These are phyloP conservation scores for Pezicula rhizophila DNA, from an alignment of 2,329 filamentous ascomycete genomes.

Conservation along the genomic window DNA sequence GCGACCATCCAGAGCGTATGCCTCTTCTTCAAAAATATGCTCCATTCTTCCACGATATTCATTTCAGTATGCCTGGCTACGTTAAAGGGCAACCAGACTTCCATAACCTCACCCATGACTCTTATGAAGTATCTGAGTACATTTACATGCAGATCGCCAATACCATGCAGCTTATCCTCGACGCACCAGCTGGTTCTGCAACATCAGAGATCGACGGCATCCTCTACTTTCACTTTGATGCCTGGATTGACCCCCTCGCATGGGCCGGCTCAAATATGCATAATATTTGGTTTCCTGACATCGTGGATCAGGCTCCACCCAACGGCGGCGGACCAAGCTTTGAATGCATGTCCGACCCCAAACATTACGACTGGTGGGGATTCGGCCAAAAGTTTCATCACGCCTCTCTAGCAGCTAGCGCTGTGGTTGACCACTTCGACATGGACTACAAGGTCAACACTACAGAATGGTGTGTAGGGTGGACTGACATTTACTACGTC, in stretches of 20 bases:
- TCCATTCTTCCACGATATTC: conserved; percentile 27
- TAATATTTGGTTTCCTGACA: conserved; percentile 25
- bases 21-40: conserved; percentile 23
- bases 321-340: conserved; percentile 7
- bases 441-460: conserved; percentile 19
- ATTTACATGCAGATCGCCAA: conserved; percentile 21
- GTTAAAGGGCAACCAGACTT: background rate
- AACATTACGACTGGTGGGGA: conserved; percentile 1
- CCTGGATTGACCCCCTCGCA: conserved; percentile 27
- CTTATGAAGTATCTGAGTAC: conserved; percentile 15
- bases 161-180: conserved; percentile 27
- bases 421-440: conserved; percentile 17
- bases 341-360: conserved; percentile 5
- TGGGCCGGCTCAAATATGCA: conserved; percentile 22
- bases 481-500: conserved; percentile 30
- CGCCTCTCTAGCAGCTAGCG: conserved; percentile 4
- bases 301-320: conserved; percentile 8
- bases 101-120: conserved; percentile 25
- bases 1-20: conserved; percentile 21
- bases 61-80: conserved; percentile 22
- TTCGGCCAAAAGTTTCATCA: conserved; percentile 3
- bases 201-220: conserved; percentile 25
- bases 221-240: conserved; percentile 29
- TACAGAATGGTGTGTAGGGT: conserved; percentile 26
- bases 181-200: conserved; percentile 8